phyloP scores from a whole-genome alignment of 129 eudicot species.

The Chrysanthemum seticuspe region DNA sequence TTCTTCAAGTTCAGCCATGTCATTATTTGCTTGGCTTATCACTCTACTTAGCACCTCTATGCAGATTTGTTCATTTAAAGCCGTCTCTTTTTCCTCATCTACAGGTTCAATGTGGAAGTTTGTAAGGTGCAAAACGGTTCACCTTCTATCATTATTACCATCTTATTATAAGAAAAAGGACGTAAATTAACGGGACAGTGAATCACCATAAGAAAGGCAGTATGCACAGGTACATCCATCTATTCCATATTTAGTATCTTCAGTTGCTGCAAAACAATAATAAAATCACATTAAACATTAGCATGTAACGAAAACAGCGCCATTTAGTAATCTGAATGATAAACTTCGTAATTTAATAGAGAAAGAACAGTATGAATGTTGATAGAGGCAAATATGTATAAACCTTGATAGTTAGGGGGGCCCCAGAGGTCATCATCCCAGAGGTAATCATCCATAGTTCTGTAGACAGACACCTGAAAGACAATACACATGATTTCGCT shows the following conservation, averaged over 20 bases:
- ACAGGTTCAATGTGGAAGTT: conserved; percentile 20
- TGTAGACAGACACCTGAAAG: conserved; percentile 21
- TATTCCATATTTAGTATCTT: conserved; percentile 5
- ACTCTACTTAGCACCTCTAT: conserved; percentile 45
- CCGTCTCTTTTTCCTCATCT: conserved; percentile 57
- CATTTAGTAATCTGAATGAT: background rate
- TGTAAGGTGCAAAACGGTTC: conserved; percentile 4
- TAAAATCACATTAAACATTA: conserved; percentile 2
- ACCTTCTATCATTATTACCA: conserved; percentile 8
- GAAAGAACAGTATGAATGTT: conserved; percentile 10
- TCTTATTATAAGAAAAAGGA: conserved; percentile 8
- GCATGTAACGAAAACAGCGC: background rate
- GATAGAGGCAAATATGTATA: conserved; percentile 14
- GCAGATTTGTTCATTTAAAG: conserved; percentile 42
- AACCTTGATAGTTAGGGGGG: conserved; percentile 46
- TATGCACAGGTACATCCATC: conserved; percentile 20
- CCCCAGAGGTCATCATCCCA: conserved; percentile 50
- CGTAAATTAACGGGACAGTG: conserved; percentile 1
- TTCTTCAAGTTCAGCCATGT: conserved; percentile 57
- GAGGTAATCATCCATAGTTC: conserved; percentile 43
- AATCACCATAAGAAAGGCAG: conserved; percentile 43
- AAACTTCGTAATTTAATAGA: background rate
- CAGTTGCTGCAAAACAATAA: conserved; percentile 33
- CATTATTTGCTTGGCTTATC: conserved; percentile 50
- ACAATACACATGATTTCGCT: conserved; percentile 1